Evolutionary conservation across 2,329 filamentous ascomycete species (phyloP), one percentile per base, ranked within the genome.

Genomic region (Apiospora arundinis): DNA sequence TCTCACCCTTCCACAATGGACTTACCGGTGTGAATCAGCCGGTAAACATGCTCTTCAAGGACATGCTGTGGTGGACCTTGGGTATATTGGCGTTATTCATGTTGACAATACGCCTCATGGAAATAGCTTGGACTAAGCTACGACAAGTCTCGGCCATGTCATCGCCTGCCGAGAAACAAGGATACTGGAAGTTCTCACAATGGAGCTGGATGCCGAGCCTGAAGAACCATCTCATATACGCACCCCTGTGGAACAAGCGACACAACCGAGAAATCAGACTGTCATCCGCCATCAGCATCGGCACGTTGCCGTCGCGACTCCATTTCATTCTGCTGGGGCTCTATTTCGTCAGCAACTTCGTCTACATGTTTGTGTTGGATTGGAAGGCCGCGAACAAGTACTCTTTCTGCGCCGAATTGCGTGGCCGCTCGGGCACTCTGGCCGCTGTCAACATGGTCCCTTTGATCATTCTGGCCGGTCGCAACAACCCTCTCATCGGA

Each of bases 401-500:
- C 77, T 87, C 91, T 2, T 86, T 97, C 40, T 85, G 93, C 42
- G 95, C 95, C 32, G 93, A 97, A 79, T 86, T 98, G 60, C 92
- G 96, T 77, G 95, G 95, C 48, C 91, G 96, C 71, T 93, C 93
- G 8, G 96, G 96, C 70, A 92, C 92, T 11, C 87, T 99, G 74
- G 91, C 95, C 5, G 87, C 95, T 14, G 89, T 97, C 77, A 99
- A 98, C 83, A 93, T 98, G 90, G 90, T 99, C 44, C 95, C 96
- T 6, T 90, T 98, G 42, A 88, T 98, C 77, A 89, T 98, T 74
- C 89, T 98, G 71, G 95, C 95, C 16, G 91, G 94, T 46, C 92
- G 96, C 79, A 98, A 98, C 85, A 99, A 98, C 83, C 94, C 94
- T 11, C 86, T 98, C 67, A 98, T 98, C 78, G 82, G 86, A 4